phyloP scores from a whole-genome alignment of 345 rosid genomes.

The Eucalyptus curtisii region DNA sequence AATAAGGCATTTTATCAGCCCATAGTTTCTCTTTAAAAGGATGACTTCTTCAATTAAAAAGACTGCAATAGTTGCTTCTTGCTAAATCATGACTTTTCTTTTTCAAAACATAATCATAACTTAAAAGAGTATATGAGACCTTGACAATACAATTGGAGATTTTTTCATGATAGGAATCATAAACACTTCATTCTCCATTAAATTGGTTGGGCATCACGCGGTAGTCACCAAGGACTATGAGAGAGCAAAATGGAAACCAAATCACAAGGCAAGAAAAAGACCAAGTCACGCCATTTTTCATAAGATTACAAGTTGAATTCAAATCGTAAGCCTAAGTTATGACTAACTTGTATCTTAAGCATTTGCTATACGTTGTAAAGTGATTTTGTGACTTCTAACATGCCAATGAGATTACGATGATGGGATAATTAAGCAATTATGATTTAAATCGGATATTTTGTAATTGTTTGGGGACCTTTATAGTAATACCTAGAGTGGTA shows the following conservation, averaged over 20 bases:
- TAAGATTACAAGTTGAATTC: background rate
- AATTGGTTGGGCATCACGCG: background rate
- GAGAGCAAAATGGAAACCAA: background rate
- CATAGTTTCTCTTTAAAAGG: background rate
- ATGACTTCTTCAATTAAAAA: background rate
- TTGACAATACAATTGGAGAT: background rate
- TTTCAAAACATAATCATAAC: background rate
- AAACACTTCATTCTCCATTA: background rate
- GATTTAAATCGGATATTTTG: background rate
- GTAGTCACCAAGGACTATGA: background rate
- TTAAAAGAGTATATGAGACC: background rate
- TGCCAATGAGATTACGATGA: background rate
- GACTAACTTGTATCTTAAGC: background rate
- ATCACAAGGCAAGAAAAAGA: background rate
- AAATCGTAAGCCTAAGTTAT: background rate
- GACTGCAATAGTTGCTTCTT: background rate
- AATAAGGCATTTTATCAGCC: background rate
- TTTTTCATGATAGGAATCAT: background rate
- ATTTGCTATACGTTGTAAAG: background rate
- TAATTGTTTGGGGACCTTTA: background rate
- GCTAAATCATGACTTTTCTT: background rate
- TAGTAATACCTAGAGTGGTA: background rate
- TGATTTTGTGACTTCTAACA: background rate
- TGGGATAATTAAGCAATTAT: rapidly evolving
- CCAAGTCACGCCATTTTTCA: background rate